A percentile compares a stretch with the other conserved stretches of the same genome.
Conservation (phyloP, 1,139 yeast species). For the Yamadazyma blattariae region DNA sequence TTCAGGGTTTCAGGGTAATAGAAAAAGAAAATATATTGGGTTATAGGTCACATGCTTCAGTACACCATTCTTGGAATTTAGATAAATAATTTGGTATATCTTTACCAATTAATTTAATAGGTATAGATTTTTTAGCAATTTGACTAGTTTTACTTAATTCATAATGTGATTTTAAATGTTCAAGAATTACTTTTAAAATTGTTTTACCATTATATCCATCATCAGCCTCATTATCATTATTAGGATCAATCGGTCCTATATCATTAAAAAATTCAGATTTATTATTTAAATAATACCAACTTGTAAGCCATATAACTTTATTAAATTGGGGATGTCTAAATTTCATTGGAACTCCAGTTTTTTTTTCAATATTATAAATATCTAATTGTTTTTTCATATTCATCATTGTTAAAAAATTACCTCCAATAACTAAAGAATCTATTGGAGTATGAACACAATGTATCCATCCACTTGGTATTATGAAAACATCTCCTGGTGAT, state of each 20-base stretch:
- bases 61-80: slow-evolving; percentile 21
- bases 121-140: slow-evolving; percentile 29
- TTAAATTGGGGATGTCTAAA: slow-evolving; percentile 79
- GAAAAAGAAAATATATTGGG: too few species aligned
- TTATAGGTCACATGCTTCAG: too few species aligned
- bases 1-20: too few species aligned
- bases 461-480: slow-evolving; percentile 92
- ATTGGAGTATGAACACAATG: slow-evolving; percentile 84
- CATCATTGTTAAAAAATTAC: slow-evolving; percentile 71
- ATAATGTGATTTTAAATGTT: slow-evolving; percentile 23
- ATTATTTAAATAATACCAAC: slow-evolving; percentile 39
- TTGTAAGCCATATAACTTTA: slow-evolving; percentile 65
- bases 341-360: slow-evolving; percentile 70
- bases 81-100: slow-evolving; percentile 19
- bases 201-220: neutral
- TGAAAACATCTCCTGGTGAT: slow-evolving; percentile 67
- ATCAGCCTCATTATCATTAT: neutral
- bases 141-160: slow-evolving; percentile 26
- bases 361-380: slow-evolving; percentile 59
- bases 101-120: slow-evolving; percentile 23
- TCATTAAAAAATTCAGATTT: slow-evolving; percentile 21
- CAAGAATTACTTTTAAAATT: slow-evolving; percentile 4
- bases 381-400: slow-evolving; percentile 62
- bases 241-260: slow-evolving; percentile 12
- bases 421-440: slow-evolving; percentile 83